These are phyloP conservation scores for Botrytis cinerea DNA, from an alignment of 2,329 filamentous ascomycete species.

Conservation along the genomic window DNA sequence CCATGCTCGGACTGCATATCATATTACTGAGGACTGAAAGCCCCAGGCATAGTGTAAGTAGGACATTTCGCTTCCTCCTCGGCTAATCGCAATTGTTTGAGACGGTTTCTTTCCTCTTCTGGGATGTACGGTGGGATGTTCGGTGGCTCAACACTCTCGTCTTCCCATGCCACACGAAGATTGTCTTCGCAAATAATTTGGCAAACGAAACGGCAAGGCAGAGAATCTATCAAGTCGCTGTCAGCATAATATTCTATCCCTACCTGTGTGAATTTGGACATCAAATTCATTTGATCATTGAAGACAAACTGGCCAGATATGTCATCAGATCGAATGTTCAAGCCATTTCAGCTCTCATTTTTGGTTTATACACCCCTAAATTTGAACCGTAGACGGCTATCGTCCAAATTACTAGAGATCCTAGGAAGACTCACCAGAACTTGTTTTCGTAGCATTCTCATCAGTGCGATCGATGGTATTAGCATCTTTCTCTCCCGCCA, in stretches of 20 bases:
- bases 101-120: background rate
- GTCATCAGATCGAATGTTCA: no score
- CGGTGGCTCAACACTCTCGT: background rate
- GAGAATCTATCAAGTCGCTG: background rate
- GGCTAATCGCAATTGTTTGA: background rate
- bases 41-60: slow-evolving; percentile 7
- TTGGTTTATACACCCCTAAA: no score
- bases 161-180: background rate
- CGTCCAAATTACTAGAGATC: no score
- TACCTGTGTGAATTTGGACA: no score
- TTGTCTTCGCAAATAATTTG: background rate
- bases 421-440: background rate
- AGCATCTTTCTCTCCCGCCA: background rate
- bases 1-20: background rate
- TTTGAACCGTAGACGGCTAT: no score
- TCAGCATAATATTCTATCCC: no score
- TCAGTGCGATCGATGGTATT: no score
- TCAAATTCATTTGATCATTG: no score
- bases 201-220: background rate
- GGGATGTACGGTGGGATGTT: background rate
- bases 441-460: background rate
- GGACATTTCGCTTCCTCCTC: slow-evolving; percentile 6
- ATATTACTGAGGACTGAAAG: background rate
- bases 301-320: no score
- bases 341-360: no score